Evolutionary conservation across 2,329 filamentous ascomycete genomes (phyloP).

Genomic region (Aspergillus sp.): DNA sequence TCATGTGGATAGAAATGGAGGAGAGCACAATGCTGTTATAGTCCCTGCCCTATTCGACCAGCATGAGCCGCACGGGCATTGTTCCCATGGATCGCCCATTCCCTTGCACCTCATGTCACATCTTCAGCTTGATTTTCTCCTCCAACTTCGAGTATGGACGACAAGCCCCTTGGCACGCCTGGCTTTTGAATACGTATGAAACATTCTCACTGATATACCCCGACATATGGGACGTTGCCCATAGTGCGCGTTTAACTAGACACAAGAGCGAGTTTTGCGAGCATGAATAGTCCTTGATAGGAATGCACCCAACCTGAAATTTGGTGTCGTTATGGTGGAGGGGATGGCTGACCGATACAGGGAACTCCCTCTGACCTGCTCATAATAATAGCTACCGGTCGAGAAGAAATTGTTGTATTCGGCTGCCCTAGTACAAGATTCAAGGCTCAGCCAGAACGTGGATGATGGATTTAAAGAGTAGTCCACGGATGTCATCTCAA

Average conservation of each 20-base stretch:
- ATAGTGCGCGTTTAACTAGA: background rate
- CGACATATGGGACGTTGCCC: background rate
- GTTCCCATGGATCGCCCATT: background rate
- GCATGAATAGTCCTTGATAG: background rate
- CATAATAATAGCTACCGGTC: too few species aligned
- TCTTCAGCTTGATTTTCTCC: background rate
- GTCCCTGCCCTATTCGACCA: too few species aligned
- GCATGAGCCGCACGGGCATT: background rate
- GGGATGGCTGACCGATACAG: background rate
- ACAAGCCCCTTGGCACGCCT: background rate
- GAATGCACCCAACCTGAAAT: background rate
- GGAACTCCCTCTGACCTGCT: too few species aligned
- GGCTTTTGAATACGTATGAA: background rate
- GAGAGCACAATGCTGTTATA: too few species aligned
- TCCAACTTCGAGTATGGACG: background rate
- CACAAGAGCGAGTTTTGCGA: background rate
- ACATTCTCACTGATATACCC: background rate
- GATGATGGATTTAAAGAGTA: too few species aligned
- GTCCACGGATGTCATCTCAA: too few species aligned
- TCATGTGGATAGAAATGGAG: too few species aligned
- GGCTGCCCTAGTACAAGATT: too few species aligned
- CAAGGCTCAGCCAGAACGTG: too few species aligned
- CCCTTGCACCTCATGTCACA: background rate
- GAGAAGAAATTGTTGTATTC: too few species aligned
- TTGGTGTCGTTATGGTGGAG: background rate